These are phyloP conservation scores for Labyrinthula sp. DNA, from an alignment of 352 stramenopile species.

Conservation along the genomic window DNA sequence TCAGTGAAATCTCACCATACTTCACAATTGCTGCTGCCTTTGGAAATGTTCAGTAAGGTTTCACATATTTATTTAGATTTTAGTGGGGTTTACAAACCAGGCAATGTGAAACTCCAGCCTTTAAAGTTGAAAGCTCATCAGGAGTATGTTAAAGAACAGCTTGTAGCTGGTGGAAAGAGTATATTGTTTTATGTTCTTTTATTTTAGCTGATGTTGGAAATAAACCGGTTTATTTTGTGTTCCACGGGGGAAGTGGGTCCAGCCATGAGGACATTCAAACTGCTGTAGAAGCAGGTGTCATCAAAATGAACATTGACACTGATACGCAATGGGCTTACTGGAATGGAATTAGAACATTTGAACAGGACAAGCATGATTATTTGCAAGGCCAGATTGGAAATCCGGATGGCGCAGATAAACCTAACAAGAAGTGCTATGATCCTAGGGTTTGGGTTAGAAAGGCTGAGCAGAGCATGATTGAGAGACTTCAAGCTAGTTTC, in stretches of 20 bases:
- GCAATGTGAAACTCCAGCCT: constrained; percentile 93
- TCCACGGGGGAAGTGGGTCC: constrained; percentile 92
- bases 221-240: constrained; percentile 92
- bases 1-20: constrained; percentile 59
- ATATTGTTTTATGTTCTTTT: not conserved
- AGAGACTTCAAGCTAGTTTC: constrained; percentile 62
- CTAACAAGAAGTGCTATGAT: constrained; percentile 99
- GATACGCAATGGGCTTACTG: constrained; percentile 97
- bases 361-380: constrained; percentile 86
- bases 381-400: constrained; percentile 93
- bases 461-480: constrained; percentile 78
- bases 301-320: constrained; percentile 99
- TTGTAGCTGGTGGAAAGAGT: constrained; percentile 44
- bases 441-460: constrained; percentile 85
- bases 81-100: constrained; percentile 91
- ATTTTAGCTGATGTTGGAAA: constrained; percentile 39
- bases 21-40: constrained; percentile 73
- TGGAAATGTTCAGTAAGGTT: not conserved
- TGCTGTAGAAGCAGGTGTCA: constrained; percentile 78
- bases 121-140: constrained; percentile 87
- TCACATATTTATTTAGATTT: constrained; percentile 74
- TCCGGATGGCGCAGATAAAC: constrained; percentile 78
- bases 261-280: constrained; percentile 81
- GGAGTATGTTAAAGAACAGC: constrained; percentile 41
- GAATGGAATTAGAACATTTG: constrained; percentile 82